These are phyloP conservation scores for Diaporthe amygdali DNA, from an alignment of 2,329 filamentous ascomycete genomes.

Conservation along the genomic window DNA sequence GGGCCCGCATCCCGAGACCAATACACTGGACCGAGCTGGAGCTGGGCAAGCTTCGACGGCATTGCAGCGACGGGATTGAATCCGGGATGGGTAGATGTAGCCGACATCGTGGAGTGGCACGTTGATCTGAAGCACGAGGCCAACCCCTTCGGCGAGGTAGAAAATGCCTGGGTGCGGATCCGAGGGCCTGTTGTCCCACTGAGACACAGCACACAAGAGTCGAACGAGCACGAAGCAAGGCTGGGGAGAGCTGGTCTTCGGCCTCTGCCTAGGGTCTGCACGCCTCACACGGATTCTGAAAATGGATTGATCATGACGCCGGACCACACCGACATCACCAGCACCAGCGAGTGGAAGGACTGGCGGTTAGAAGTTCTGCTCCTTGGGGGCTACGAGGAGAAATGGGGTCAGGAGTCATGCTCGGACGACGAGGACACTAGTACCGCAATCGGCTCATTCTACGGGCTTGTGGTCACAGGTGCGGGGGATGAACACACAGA, in stretches of 20 bases:
- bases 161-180: slow-evolving; percentile 26
- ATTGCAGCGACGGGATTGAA: not conserved
- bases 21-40: slow-evolving; percentile 29
- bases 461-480: not conserved
- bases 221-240: not conserved
- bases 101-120: slow-evolving; percentile 22
- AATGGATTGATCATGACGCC: not conserved
- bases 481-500: not conserved
- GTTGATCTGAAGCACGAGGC: slow-evolving; percentile 19
- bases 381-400: not conserved
- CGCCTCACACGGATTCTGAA: not conserved
- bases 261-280: not conserved
- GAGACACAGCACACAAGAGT: not conserved
- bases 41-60: slow-evolving; percentile 28
- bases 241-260: not conserved
- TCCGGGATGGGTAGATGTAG: slow-evolving; percentile 5
- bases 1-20: not conserved
- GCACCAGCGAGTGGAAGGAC: not conserved
- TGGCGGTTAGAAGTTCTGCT: slow-evolving; percentile 3
- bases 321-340: not conserved
- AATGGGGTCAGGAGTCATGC: not conserved
- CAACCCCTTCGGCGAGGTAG: slow-evolving; percentile 27
- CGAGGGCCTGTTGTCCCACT: slow-evolving; percentile 21
- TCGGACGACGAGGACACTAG: not conserved
- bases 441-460: not conserved